Conservation (phyloP, 441 rosid genomes). For the Pelargonium myrrhifolium region DNA sequence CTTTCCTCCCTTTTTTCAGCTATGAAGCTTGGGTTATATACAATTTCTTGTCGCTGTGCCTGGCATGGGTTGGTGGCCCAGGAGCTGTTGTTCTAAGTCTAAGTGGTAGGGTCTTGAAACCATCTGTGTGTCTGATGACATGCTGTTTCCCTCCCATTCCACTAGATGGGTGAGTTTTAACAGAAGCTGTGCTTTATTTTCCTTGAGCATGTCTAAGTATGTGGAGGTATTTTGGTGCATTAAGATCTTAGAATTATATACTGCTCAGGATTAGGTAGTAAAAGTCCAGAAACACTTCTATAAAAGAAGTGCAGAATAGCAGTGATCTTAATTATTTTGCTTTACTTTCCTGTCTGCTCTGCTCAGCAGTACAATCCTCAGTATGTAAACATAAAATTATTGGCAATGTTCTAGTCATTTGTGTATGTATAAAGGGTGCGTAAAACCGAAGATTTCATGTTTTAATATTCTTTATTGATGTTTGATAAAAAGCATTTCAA, state of each 20-base stretch:
- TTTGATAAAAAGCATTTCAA: constrained; percentile 7
- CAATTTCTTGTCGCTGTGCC: constrained; percentile 76
- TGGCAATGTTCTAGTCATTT: neutral
- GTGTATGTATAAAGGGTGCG: neutral
- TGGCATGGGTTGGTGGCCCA: constrained; percentile 99
- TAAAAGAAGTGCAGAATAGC: too few relatives aligned
- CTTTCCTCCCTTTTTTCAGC: constrained; percentile 33
- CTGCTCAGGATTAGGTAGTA: too few relatives aligned
- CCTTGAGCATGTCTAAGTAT: neutral
- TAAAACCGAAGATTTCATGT: neutral
- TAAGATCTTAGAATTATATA: too few relatives aligned
- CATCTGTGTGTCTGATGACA: constrained; percentile 75
- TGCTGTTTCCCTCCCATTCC: constrained; percentile 84
- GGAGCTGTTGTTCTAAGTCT: constrained; percentile 92
- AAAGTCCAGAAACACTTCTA: too few relatives aligned
- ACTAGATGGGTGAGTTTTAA: constrained; percentile 70
- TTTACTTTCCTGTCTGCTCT: neutral
- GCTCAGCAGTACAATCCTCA: neutral
- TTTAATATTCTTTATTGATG: constrained; percentile 11
- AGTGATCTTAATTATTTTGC: neutral
- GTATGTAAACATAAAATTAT: neutral
- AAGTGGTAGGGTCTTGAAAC: constrained; percentile 71
- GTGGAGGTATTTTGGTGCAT: too few relatives aligned
- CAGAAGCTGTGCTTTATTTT: neutral
- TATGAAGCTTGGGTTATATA: constrained; percentile 99